Evolutionary conservation across 1,284 basidiomycete genomes (phyloP).

Genomic region (Trichosporon sp.): DNA sequence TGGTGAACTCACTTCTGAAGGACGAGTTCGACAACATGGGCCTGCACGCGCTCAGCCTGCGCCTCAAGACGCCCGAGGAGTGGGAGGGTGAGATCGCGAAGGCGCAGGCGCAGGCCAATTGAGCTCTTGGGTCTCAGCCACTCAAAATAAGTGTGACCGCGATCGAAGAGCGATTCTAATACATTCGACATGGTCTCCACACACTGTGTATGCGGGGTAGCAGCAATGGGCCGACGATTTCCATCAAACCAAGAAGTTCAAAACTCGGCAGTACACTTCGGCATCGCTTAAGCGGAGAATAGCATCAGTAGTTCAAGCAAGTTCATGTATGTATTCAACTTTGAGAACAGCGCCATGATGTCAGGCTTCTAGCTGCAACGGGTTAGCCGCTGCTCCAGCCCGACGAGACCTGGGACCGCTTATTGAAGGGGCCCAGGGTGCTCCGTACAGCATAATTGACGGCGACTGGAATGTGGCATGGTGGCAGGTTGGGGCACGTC

Average conservation of each 20-base stretch:
- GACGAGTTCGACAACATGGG: constrained; percentile 47
- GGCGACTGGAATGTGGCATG: too few species aligned
- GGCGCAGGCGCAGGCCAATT: background rate
- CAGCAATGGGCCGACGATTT: background rate
- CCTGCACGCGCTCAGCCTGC: constrained; percentile 47
- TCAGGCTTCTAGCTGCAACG: background rate
- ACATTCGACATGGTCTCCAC: background rate
- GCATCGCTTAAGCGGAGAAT: background rate
- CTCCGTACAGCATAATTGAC: background rate
- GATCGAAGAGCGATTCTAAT: too few species aligned
- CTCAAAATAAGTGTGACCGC: too few species aligned
- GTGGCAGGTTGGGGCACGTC: background rate
- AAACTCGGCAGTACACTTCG: background rate
- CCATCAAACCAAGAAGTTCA: background rate
- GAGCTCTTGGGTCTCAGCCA: too few species aligned
- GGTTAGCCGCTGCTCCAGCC: background rate
- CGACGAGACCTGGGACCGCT: too few species aligned
- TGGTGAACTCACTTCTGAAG: constrained; percentile 46
- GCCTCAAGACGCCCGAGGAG: constrained; percentile 46
- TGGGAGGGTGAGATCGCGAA: constrained; percentile 35
- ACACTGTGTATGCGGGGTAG: background rate
- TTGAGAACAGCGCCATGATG: background rate
- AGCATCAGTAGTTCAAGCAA: background rate
- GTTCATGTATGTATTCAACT: background rate
- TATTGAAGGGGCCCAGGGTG: too few species aligned